Conservation (phyloP, 1,139 yeast genomes). For the Nakaseomyces kungkrabaensis region DNA sequence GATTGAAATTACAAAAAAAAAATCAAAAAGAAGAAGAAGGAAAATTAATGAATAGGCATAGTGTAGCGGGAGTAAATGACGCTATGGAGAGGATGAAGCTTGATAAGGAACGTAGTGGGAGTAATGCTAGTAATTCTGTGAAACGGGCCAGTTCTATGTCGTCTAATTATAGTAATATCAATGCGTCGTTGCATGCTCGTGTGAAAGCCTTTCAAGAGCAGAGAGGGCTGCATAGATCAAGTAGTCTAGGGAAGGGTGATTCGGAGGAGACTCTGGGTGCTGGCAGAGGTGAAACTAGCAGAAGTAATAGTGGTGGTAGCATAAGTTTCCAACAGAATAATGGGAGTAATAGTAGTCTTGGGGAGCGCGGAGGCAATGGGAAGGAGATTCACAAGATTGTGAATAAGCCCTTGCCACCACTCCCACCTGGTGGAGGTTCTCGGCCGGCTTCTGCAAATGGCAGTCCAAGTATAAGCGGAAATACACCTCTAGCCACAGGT, state of each 20-base stretch:
- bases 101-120: not conserved
- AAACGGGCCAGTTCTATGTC: conserved; percentile 21
- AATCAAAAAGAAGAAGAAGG: not conserved
- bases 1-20: not conserved
- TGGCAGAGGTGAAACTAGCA: not conserved
- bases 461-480: not conserved
- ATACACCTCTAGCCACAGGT: not conserved
- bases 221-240: conserved; percentile 36
- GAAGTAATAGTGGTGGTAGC: conserved; percentile 2
- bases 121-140: conserved; percentile 4
- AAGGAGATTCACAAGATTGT: conserved; percentile 20
- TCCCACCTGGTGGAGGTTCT: conserved; percentile 11
- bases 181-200: conserved; percentile 66
- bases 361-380: not conserved
- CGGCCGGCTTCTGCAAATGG: not conserved
- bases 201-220: conserved; percentile 66
- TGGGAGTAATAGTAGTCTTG: not conserved
- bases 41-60: conserved; percentile 1
- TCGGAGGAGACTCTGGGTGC: not conserved
- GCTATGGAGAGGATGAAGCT: conserved; percentile 3
- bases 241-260: conserved; percentile 6
- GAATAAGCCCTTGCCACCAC: conserved; percentile 27
- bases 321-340: not conserved
- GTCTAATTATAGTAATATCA: conserved; percentile 31
- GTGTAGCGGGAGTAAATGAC: conserved; percentile 3